These are phyloP conservation scores for Teunomyces gatunensis DNA, from an alignment of 805 yeast species.

Conservation along the genomic window DNA sequence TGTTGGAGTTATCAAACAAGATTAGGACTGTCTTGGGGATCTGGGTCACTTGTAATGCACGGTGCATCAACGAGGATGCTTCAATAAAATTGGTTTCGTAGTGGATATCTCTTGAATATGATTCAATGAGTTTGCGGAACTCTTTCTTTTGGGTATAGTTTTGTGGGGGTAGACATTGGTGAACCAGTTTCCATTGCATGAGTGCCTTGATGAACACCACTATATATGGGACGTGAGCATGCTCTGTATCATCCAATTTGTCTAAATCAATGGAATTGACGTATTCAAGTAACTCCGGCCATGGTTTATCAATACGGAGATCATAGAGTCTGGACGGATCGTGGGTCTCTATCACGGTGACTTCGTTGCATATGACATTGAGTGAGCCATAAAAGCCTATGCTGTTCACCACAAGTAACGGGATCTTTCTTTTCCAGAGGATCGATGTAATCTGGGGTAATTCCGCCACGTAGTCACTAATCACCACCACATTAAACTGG, in stretches of 20 bases:
- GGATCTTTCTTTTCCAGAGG: conserved; percentile 47
- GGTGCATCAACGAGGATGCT: conserved; percentile 32
- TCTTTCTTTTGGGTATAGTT: conserved; percentile 40
- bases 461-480: conserved; percentile 27
- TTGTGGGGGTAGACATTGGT: conserved; percentile 30
- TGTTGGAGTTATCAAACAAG: conserved; percentile 22
- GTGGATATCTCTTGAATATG: conserved; percentile 45
- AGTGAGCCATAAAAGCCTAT: conserved; percentile 67
- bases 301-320: conserved; percentile 64
- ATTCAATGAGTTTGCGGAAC: conserved; percentile 36
- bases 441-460: conserved; percentile 29
- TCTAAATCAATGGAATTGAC: conserved; percentile 51
- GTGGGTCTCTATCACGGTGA: conserved; percentile 68
- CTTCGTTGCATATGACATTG: conserved; percentile 51
- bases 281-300: conserved; percentile 61
- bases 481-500: conserved; percentile 49
- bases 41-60: conserved; percentile 36
- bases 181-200: conserved; percentile 37
- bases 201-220: conserved; percentile 58
- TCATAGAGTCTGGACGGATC: conserved; percentile 66
- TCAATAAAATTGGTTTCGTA: conserved; percentile 48
- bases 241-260: conserved; percentile 40
- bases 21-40: conserved; percentile 28
- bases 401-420: conserved; percentile 50
- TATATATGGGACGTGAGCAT: conserved; percentile 68